Base-by-base conservation (phyloP, 1,139 yeast species). In the Magnusiomyces ingens region DNA sequence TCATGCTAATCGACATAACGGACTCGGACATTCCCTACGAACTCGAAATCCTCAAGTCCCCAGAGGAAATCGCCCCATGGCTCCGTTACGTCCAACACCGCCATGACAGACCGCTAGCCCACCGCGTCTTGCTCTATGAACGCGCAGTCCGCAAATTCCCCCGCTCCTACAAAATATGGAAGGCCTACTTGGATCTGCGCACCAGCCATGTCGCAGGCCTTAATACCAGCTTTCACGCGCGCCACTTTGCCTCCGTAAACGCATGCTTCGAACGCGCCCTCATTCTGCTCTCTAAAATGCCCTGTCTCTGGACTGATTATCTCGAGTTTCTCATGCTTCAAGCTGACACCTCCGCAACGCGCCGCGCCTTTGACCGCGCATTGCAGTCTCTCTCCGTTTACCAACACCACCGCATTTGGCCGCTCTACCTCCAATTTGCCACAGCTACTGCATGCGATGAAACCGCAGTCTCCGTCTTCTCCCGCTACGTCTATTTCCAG, bases 391-490 rank as follows among this genome's bases (percentile, higher is more conserved):
- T 85, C 5, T 80, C 85, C 0, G 58, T 77, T 12, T 67, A 77
- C 0, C 79, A 78, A 37, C 95, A 86, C 64, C 67, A 67, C 6
- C 60, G 70, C 22, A 69, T 88, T 2, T 89, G 96, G 96, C 77
- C 78, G 0, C 53, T 74, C 29, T 82, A 76, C 61, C 61, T 82
- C 22, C 62, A 69, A 35, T 83, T 80, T 70, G 86, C 84, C 1
- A 72, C 75, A 29, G 51, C 54, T 10, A 59, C 60, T 41, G 58
- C 60, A 0, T 68, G 76, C 19, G 77, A 80, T 11, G 80, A 79
- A 1, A 74, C 81, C 0, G 76, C 74, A 15, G 67, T 71, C 41
- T 50, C 59, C 21, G 65, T 83, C 3, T 79, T 79, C 70, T 58
- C 64, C 54, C 69, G 82, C 57, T 77, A 77, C 61, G 64, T 77